Evolutionary conservation across 495 filamentous ascomycete species (phyloP).

Genomic region (Hyaloscypha hepaticicola): DNA sequence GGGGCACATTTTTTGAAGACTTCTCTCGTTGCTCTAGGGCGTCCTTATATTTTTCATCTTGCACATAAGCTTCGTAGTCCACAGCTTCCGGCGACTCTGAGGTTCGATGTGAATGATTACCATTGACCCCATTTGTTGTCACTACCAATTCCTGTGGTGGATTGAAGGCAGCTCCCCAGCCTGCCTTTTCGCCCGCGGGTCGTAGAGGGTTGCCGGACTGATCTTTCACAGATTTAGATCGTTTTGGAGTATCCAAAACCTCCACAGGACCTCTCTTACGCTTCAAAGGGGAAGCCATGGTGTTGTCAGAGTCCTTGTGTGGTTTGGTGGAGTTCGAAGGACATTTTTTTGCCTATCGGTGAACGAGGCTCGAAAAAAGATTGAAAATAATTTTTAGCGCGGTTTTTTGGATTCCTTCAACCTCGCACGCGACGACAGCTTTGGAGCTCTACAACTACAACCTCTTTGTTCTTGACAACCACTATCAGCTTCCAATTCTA

Average conservation of each 20-base stretch:
- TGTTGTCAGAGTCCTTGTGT: conserved; percentile 32
- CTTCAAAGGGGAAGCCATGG: conserved; percentile 35
- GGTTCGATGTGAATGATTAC: conserved; percentile 10
- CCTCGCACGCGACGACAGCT: conserved; percentile 18
- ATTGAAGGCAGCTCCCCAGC: conserved; percentile 29
- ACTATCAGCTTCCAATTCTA: not conserved
- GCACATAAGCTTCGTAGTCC: conserved; percentile 22
- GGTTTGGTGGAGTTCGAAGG: conserved; percentile 5
- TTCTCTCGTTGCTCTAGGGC: not conserved
- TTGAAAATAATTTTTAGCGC: conserved; percentile 21
- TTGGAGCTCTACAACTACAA: conserved; percentile 4
- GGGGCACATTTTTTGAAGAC: not conserved
- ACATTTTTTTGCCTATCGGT: conserved; percentile 9
- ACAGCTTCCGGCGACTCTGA: conserved; percentile 17
- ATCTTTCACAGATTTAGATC: conserved; percentile 26
- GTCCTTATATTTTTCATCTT: not conserved
- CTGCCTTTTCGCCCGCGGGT: conserved; percentile 5
- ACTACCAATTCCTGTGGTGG: conserved; percentile 6
- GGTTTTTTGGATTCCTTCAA: conserved; percentile 16
- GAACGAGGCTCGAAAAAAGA: conserved; percentile 10
- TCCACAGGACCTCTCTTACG: conserved; percentile 33
- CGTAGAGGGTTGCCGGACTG: not conserved
- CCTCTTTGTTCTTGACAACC: not conserved
- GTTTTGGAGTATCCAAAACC: conserved; percentile 25
- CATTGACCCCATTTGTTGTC: conserved; percentile 26